Base-by-base conservation (phyloP, 768 basidiomycete species). In the Kwoniella sp. region DNA sequence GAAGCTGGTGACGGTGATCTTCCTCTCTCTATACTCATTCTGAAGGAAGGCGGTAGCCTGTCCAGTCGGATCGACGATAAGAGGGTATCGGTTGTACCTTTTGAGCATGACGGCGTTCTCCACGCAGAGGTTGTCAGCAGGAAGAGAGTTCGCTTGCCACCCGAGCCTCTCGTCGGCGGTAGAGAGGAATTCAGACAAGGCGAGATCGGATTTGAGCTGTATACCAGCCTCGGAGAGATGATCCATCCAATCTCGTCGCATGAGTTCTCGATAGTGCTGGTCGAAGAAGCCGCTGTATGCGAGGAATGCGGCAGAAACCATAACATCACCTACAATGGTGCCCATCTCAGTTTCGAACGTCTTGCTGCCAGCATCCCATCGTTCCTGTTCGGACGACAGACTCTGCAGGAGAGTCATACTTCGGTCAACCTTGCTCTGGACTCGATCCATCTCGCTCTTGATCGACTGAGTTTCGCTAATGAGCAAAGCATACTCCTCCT, bases 61-160 rank as follows among this genome's bases (percentile, higher is more conserved):
- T 17, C 94, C 96, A 3, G 95, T 96, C 4, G 96, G 96, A 77
- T 99, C 96, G 72, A 99, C 92, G 62, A 99, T 91, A 55, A 98
- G 86, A 7, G 96, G 96, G 80, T 98, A 98, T 21, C 96, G 90
- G 74, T 92, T 91, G 86, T 93, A 97, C 53, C 93, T 88, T 77
- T 95, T 93, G 76, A 99, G 86, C 92, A 98, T 98, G 67, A 98
- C 93, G n/a, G 96, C 96, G 77, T 99, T 99, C 82, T 98, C 96
- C 0, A 91, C 92, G 69, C 92, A 97, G 49, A 99, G 83, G 67
- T 90, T 93, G 80, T 99, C 94, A 5, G 92, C 88, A 1, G 96
- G 96, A n/a, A 98, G 84, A 0, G 91, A 89, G 74, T 92, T 93
- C 29, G 92, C 90, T 80, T 95, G 92, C 96, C 94, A 99, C 71